Evolutionary conservation across 495 filamentous ascomycete genomes (phyloP), one percentile per base, ranked within the genome.

Genomic region (Glonium stellatum): DNA sequence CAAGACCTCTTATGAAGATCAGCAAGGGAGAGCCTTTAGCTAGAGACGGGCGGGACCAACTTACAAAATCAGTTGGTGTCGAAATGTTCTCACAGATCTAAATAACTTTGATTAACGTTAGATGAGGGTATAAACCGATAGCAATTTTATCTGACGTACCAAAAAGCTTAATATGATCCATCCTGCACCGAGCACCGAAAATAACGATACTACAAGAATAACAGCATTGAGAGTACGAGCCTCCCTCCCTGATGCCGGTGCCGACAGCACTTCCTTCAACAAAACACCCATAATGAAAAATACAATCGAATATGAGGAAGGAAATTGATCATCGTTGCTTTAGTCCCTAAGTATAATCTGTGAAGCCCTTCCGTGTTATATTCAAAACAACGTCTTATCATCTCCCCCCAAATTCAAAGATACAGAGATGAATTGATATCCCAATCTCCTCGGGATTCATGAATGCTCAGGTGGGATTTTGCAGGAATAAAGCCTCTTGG

Each of bases 161-260:
- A 69, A 59, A 48, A 76, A 78, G 55, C 71, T 78, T 22, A 71
- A 39, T 23, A 73, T 68, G 41, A 78, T 76, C 73, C 74, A 78
- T 59, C 52, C 68, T 42, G 72, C 72, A 15, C 74, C 75, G n/a
- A 74, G 0, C 1, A 68, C 61, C 18, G 73, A 74, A 5, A 78
- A 56, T 18, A 75, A 60, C 8, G 74, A 73, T 1, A 72, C 67
- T 25, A 70, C 49, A 37, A 75, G 35, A 56, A 78, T 74, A 46
- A 70, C 71, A 2, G 44, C 48, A 57, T 70, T 76, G 46, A 77
- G 67, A 10, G 56, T 63, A 12, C 62, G 60, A n/a, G 69, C 69
- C 48, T 73, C 39, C 15, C 44, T 51, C 10, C 47, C 46, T 13
- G 63, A 58, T 2, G 63, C 58, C 2, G 75, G 73, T 8, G 71